These are phyloP conservation scores for Colletotrichum destructivum DNA, from an alignment of 2,329 filamentous ascomycete genomes.

Conservation along the genomic window DNA sequence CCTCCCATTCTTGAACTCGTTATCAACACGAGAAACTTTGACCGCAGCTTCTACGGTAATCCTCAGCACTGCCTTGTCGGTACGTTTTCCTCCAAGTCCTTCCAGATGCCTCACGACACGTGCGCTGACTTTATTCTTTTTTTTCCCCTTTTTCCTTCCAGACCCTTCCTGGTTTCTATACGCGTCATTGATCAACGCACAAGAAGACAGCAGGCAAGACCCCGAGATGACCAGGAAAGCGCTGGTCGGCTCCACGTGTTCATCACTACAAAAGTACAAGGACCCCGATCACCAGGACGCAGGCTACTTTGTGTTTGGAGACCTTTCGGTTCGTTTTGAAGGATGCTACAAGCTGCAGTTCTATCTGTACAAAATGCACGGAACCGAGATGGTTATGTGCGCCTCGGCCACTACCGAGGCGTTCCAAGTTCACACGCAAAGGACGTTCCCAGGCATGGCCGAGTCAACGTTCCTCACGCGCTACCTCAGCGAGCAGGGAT, in stretches of 20 bases:
- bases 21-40: slow-evolving; percentile 62
- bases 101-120: too few relatives aligned
- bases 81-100: slow-evolving; percentile 57
- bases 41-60: slow-evolving; percentile 56
- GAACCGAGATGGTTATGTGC: slow-evolving; percentile 45
- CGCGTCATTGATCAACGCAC: slow-evolving; percentile 58
- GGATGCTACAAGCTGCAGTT: slow-evolving; percentile 83
- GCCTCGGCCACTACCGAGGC: slow-evolving; percentile 70
- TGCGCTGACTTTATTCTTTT: neutral
- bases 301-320: slow-evolving; percentile 92
- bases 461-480: slow-evolving; percentile 87
- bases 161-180: slow-evolving; percentile 66
- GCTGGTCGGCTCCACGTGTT: slow-evolving; percentile 80
- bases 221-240: slow-evolving; percentile 58
- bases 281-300: slow-evolving; percentile 84
- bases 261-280: slow-evolving; percentile 86
- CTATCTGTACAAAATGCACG: slow-evolving; percentile 75
- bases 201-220: slow-evolving; percentile 52
- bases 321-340: slow-evolving; percentile 83
- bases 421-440: slow-evolving; percentile 77
- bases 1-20: slow-evolving; percentile 86
- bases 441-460: slow-evolving; percentile 83
- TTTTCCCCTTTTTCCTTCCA: slow-evolving; percentile 39
- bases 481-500: slow-evolving; percentile 89
- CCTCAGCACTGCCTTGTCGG: slow-evolving; percentile 61